Evolutionary conservation across 2,329 filamentous ascomycete species (phyloP).

Genomic region (Aspergillus novoparasiticus): DNA sequence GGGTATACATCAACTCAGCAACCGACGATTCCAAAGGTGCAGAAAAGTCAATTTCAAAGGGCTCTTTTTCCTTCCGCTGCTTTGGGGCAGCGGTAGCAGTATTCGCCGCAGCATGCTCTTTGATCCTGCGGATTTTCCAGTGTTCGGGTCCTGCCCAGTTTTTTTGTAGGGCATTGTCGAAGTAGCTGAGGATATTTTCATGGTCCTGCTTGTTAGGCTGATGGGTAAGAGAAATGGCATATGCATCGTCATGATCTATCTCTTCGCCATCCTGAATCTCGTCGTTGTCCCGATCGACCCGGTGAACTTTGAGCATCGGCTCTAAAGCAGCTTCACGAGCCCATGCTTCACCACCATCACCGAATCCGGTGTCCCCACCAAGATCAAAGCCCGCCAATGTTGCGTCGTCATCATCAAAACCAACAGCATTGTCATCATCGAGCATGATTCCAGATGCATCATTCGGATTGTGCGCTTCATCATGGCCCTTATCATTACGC

Average conservation of each 20-base stretch:
- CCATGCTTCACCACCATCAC: conserved; percentile 95
- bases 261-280: conserved; percentile 56
- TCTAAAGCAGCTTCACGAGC: conserved; percentile 85
- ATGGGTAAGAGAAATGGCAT: conserved; percentile 77
- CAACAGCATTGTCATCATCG: conserved; percentile 80
- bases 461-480: conserved; percentile 55
- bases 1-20: conserved; percentile 78
- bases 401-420: conserved; percentile 79
- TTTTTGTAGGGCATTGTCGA: conserved; percentile 93
- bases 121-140: conserved; percentile 95
- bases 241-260: conserved; percentile 71
- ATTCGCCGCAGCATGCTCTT: conserved; percentile 65
- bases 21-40: conserved; percentile 71
- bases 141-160: conserved; percentile 99
- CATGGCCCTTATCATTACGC: conserved; percentile 67
- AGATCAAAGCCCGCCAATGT: conserved; percentile 71
- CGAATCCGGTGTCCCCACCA: conserved; percentile 76
- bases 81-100: conserved; percentile 48
- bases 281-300: conserved; percentile 52
- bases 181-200: conserved; percentile 96
- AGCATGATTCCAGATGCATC: conserved; percentile 81
- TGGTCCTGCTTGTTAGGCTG: conserved; percentile 70
- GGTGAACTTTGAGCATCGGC: conserved; percentile 79
- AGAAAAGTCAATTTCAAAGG: conserved; percentile 90
- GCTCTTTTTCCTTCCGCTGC: conserved; percentile 90